These are phyloP conservation scores for Chrysanthemum seticuspe DNA, from an alignment of 129 eudicot genomes.

Conservation along the genomic window DNA sequence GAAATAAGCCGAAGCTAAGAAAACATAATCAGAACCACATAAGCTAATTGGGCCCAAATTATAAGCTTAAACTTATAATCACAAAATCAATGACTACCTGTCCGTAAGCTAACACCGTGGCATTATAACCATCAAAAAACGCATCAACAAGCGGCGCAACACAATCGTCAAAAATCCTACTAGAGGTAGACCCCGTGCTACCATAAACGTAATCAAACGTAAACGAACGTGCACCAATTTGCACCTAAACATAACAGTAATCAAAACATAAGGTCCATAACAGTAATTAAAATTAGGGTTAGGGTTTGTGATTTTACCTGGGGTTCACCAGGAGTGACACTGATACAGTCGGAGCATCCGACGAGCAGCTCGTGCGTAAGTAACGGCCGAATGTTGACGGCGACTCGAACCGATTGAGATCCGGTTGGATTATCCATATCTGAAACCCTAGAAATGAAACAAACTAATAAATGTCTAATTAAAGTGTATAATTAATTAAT, in stretches of 20 bases:
- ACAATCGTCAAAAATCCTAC: slow-evolving; percentile 69
- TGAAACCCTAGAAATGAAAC: slow-evolving; percentile 24
- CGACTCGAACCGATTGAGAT: slow-evolving; percentile 78
- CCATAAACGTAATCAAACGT: slow-evolving; percentile 85
- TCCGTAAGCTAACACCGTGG: slow-evolving; percentile 89
- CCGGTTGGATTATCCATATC: slow-evolving; percentile 52
- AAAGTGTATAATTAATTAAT: too few relatives aligned
- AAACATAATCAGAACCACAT: too few relatives aligned
- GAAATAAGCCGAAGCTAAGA: too few relatives aligned
- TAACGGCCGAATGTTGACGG: slow-evolving; percentile 77
- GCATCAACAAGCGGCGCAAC: slow-evolving; percentile 88
- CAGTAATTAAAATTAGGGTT: too few relatives aligned
- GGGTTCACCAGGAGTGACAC: slow-evolving; percentile 67
- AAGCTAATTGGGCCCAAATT: too few relatives aligned
- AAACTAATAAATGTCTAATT: too few relatives aligned
- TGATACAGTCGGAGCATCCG: slow-evolving; percentile 76
- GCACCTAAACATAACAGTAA: slow-evolving; percentile 47
- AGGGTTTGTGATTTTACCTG: too few relatives aligned
- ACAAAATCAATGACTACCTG: slow-evolving; percentile 46
- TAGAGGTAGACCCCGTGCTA: slow-evolving; percentile 38
- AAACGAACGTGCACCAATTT: slow-evolving; percentile 82
- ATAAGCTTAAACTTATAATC: too few relatives aligned
- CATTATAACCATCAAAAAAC: slow-evolving; percentile 76
- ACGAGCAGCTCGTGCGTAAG: slow-evolving; percentile 79
- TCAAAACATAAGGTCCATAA: too few relatives aligned